Conservation (phyloP, 768 basidiomycete genomes). For the Infundibulicybe gibba region DNA sequence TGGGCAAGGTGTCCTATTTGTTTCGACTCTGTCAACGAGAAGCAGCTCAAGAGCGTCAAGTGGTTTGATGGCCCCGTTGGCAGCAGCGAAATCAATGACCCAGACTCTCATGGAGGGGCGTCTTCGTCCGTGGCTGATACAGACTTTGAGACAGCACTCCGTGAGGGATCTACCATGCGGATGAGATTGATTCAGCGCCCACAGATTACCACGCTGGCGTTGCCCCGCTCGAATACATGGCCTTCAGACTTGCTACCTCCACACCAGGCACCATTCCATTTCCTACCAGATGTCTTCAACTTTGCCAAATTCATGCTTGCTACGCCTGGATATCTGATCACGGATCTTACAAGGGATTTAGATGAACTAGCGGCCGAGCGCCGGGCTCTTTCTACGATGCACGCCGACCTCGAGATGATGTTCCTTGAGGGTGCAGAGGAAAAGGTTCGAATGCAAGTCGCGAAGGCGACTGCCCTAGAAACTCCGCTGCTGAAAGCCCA, state of each 20-base stretch:
- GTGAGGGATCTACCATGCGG: constrained; percentile 56
- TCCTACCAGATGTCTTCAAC: constrained; percentile 84
- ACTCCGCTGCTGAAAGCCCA: constrained; percentile 58
- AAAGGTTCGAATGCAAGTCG: constrained; percentile 76
- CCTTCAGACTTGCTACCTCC: constrained; percentile 90
- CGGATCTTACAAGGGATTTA: constrained; percentile 70
- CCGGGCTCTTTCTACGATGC: constrained; percentile 55
- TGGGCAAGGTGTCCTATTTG: constrained; percentile 96
- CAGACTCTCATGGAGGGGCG: constrained; percentile 36
- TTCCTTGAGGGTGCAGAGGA: constrained; percentile 80
- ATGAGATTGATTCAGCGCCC: constrained; percentile 93
- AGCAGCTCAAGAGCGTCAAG: constrained; percentile 89
- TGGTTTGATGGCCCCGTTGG: constrained; percentile 66
- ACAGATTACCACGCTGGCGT: constrained; percentile 90
- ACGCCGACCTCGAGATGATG: constrained; percentile 71
- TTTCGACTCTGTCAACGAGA: constrained; percentile 87
- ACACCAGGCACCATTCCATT: constrained; percentile 93
- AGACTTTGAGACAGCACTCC: constrained; percentile 35
- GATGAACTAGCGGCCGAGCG: constrained; percentile 72
- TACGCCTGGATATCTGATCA: constrained; percentile 78
- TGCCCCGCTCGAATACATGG: constrained; percentile 91
- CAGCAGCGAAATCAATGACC: constrained; percentile 22
- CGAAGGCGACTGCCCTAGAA: constrained; percentile 74
- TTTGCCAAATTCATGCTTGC: constrained; percentile 97
- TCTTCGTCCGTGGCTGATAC: constrained; percentile 36